Base-by-base conservation (phyloP, 1,284 basidiomycete species). In the Pascua sp. region DNA sequence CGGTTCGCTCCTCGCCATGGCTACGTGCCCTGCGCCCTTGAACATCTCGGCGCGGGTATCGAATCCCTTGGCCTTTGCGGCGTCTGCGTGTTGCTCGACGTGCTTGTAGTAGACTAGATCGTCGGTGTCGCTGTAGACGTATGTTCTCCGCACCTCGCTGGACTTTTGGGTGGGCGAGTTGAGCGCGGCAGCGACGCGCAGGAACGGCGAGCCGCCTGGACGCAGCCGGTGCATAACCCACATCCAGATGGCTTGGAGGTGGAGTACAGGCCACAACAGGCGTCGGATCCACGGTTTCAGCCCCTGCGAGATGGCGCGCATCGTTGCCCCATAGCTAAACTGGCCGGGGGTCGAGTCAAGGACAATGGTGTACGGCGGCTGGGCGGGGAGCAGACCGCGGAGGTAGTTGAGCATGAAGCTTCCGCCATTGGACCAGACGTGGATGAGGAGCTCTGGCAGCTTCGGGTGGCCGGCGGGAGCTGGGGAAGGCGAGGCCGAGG, bases 401-500 rank as follows among this genome's bases (percentile, higher is more conserved):
- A 62, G n/a, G 18, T 32, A 32, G 10, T 17, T n/a, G 38, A 62
- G 49, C 15, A 32, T 40, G 8, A 49, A 47, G 32, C 17, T 36
- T 17, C 60, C 60, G 39, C 60, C 60, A 41, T 62, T 62, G n/a
- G 53, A 56, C 57, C 57, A 62, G 7, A 55, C 15, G 41, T 62
- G 60, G 39, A 62, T 47, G 12, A 62, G 56, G 11, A 60, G 41
- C n/a, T 53, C 51, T 7, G 48, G 48, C 8, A 3, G 37, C n/a
- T 11, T 49, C 11, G 2, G 17, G 8, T 16, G 36, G 17, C 2
- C 16, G 4, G 5, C 41, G 43, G 13, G 39, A 10, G 11, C 17
- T 7, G 24, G n/a, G 15, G n/a, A 13, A 12, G 47, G 16, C 18
- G 18, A 17, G 13, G 51, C 7, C 12, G 38, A 37, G 16, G 24